Evolutionary conservation across 805 yeast genomes (phyloP), one percentile per base, ranked within the genome.

Genomic region (Starmerella powellii): DNA sequence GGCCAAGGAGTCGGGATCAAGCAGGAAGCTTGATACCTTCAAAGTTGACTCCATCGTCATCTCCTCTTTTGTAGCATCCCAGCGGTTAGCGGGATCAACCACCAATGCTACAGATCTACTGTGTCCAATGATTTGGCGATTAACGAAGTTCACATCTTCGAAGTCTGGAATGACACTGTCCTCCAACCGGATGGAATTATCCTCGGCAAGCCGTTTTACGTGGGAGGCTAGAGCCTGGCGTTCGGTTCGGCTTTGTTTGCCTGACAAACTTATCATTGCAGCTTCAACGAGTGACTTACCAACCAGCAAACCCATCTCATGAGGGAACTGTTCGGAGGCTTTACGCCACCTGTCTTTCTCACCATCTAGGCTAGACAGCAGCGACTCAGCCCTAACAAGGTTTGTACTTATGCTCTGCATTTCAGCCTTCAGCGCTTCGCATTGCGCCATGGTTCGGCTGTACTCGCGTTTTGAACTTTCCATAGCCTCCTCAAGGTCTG

Each of bases 301-400:
- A 20, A 75, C 63, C 3, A 84, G 51, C 16, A 62, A 56, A 13
- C 64, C 63, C 26, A 72, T 63, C 34, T 67, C 66, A 1, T 53
- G 42, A 12, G 65, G 66, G 55, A 78, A 85, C 17, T 65, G 65
- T 8, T 61, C 56, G n/a, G 76, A 69, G 31, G 76, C 73, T 1
- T 48, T 54, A n/a, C 70, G 61, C 97, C 97, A 87, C 54, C 96
- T 68, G 4, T 64, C 58, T 49, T 80, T 71, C 57, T 87, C 97
- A 1, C 60, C 58, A 0, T 78, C 70, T 47, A 87, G 65, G 49
- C 74, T 76, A 4, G 73, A 77, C 24, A 87, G 62, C 31, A 88
- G 64, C 11, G 64, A 56, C 44, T 72, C 60, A 44, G 95, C 80
- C 32, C 94, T 65, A 1, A 56, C 60, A 1, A 84, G 80, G 45